Evolutionary conservation across 176 grass and related monocot genomes (phyloP).

Genomic region (Alloteropsis semialata): DNA sequence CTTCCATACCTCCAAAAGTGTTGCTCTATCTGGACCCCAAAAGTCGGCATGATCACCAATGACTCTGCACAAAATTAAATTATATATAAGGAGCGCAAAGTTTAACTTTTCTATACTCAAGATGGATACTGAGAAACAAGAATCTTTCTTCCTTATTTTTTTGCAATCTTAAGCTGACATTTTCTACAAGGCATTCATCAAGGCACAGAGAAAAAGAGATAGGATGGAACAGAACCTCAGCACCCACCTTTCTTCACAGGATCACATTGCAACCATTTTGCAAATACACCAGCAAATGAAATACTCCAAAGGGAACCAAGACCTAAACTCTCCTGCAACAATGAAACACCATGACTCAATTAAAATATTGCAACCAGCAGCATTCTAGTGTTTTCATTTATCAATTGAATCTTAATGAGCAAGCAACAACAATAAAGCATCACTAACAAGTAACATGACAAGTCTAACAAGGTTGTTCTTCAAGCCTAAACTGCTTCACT

Average conservation of each 20-base stretch:
- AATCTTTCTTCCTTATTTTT: not conserved
- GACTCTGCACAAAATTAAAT: slow-evolving; percentile 50
- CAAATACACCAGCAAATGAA: slow-evolving; percentile 34
- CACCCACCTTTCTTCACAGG: slow-evolving; percentile 72
- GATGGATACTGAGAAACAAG: not conserved
- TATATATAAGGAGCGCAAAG: not conserved
- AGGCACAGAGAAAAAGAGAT: not conserved
- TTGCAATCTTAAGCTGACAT: not conserved
- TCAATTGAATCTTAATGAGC: not conserved
- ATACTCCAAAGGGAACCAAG: slow-evolving; percentile 59
- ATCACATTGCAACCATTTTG: slow-evolving; percentile 53
- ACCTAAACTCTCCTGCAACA: slow-evolving; percentile 51
- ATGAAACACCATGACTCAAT: not conserved
- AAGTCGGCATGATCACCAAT: slow-evolving; percentile 68
- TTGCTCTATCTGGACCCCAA: slow-evolving; percentile 77
- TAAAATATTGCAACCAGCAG: not conserved
- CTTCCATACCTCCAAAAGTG: slow-evolving; percentile 69
- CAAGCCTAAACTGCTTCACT: not conserved
- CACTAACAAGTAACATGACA: not conserved
- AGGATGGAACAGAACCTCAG: not conserved
- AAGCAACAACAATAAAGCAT: not conserved
- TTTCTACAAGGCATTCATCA: not conserved
- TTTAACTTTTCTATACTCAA: not conserved
- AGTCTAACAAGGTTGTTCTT: not conserved
- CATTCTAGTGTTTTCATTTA: not conserved